These are phyloP conservation scores for Pisolithus thermaeus DNA, from an alignment of 1,284 basidiomycete species.

Conservation along the genomic window DNA sequence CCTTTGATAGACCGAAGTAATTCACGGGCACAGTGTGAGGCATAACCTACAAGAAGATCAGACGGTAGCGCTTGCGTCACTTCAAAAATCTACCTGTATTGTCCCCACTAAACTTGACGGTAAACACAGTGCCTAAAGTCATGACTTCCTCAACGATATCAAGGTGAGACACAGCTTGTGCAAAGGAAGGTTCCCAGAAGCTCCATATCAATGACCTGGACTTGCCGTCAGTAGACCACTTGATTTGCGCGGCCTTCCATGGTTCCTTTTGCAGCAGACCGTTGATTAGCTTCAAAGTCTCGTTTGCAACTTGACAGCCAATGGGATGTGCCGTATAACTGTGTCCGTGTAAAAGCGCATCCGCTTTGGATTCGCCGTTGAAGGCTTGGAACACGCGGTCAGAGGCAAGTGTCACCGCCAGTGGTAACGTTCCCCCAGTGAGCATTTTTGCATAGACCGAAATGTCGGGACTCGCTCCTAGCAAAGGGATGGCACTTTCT, in stretches of 20 bases:
- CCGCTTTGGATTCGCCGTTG: conserved; percentile 67
- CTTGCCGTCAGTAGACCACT: conserved; percentile 25
- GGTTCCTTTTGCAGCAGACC: conserved; percentile 35
- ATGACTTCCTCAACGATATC: conserved; percentile 68
- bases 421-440: conserved; percentile 88
- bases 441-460: conserved; percentile 92
- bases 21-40: conserved; percentile 65
- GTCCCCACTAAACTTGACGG: conserved; percentile 69
- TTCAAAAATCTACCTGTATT: conserved; percentile 40
- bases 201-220: conserved; percentile 59
- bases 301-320: conserved; percentile 87
- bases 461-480: conserved; percentile 80
- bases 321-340: conserved; percentile 91
- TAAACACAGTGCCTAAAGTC: conserved; percentile 86
- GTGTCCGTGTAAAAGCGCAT: conserved; percentile 91
- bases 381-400: conserved; percentile 80
- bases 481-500: conserved; percentile 56
- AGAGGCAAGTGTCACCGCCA: conserved; percentile 81
- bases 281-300: conserved; percentile 67
- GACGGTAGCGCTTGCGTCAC: conserved; percentile 2
- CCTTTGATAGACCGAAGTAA: conserved; percentile 47
- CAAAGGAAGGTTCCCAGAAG: conserved; percentile 79
- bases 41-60: conserved; percentile 53
- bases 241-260: conserved; percentile 36
- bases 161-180: conserved; percentile 56